Evolutionary conservation across 2,329 filamentous ascomycete species (phyloP).

Genomic region (Botrytis porri): DNA sequence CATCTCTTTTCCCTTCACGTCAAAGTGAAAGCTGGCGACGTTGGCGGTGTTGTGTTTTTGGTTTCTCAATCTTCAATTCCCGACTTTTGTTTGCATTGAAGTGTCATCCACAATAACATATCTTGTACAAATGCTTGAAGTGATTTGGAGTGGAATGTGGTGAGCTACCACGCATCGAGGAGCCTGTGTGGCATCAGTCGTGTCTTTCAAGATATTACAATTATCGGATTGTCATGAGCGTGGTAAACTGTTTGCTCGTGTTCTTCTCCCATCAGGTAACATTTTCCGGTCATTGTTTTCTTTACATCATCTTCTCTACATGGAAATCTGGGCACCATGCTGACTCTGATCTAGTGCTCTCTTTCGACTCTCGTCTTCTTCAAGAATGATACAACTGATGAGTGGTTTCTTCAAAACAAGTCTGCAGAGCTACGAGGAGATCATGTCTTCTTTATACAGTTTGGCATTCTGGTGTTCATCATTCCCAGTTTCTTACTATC

Average conservation of each 20-base stretch:
- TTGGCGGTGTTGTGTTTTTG: neutral
- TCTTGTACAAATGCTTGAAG: too few species aligned
- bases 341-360: neutral
- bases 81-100: neutral
- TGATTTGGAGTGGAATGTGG: neutral
- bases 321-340: neutral
- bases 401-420: neutral
- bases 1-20: neutral
- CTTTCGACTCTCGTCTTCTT: neutral
- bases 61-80: neutral
- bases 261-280: neutral
- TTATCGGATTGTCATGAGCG: neutral
- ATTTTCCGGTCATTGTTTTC: neutral
- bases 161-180: neutral
- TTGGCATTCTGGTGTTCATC: neutral
- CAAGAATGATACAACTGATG: neutral
- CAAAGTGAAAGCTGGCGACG: neutral
- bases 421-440: neutral
- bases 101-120: neutral
- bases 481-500: neutral
- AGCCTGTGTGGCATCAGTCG: neutral
- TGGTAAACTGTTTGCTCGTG: neutral
- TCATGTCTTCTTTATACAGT: too few species aligned
- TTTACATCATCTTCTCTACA: neutral
- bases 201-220: neutral